phyloP scores from a whole-genome alignment of 768 basidiomycete genomes.

The Leucocoprinus leucothites region DNA sequence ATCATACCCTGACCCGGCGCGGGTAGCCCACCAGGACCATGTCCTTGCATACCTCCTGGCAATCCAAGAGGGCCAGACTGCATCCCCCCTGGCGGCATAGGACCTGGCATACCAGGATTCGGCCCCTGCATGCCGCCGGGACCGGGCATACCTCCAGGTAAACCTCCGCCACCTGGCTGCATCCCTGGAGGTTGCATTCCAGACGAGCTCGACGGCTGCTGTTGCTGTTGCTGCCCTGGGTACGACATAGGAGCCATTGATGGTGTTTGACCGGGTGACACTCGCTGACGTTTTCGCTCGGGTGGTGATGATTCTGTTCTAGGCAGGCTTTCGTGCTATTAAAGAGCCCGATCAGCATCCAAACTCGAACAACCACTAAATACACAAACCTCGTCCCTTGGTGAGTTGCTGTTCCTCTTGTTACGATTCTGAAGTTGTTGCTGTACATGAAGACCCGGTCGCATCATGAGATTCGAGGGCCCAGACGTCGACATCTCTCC shows the following conservation, averaged over 20 bases:
- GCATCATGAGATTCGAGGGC: conserved; percentile 38
- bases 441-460: conserved; percentile 15
- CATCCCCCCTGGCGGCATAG: conserved; percentile 10
- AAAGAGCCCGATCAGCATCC: conserved; percentile 9
- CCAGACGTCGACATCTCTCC: conserved; percentile 36
- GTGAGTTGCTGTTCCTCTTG: conserved; percentile 54
- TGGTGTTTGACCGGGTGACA: conserved; percentile 48
- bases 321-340: conserved; percentile 44
- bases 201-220: conserved; percentile 9
- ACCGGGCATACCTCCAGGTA: conserved; percentile 10
- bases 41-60: conserved; percentile 10
- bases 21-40: conserved; percentile 5
- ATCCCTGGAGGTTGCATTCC: conserved; percentile 12
- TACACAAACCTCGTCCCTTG: conserved; percentile 52
- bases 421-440: conserved; percentile 30
- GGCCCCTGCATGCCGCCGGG: conserved; percentile 9
- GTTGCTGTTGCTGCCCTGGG: conserved; percentile 24
- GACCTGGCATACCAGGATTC: neutral
- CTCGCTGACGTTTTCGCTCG: conserved; percentile 49
- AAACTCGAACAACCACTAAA: neutral
- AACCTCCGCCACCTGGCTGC: conserved; percentile 5
- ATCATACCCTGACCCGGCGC: conserved; percentile 6
- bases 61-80: conserved; percentile 8
- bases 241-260: conserved; percentile 25
- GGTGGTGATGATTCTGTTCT: conserved; percentile 56